Evolutionary conservation across 1,139 yeast species (phyloP), one percentile per base, ranked within the genome.

Genomic region (Hemisphaericaspora subhashii): DNA sequence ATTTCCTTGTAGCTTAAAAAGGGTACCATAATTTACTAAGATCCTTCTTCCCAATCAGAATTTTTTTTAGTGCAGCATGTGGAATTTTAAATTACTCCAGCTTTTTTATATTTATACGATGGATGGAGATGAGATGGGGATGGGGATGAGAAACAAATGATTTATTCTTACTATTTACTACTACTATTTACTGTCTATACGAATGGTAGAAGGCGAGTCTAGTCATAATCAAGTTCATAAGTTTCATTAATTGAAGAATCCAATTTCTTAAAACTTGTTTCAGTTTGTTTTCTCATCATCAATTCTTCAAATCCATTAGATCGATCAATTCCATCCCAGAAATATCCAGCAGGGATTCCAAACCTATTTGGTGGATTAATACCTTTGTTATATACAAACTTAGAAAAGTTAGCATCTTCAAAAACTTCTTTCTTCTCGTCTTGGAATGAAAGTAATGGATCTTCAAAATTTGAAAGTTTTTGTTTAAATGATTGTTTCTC

Each of bases 271-370:
- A 33, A 48, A 44, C 70, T 66, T 8, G 52, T 41, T 37, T 81
- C 83, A 23, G 67, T 72, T 40, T 78, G 77, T 45, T 73, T 76
- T 28, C 74, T 67, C 53, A 86, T 71, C 70, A 86, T 74, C 44
- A 73, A 66, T 36, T 66, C 67, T 55, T 90, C 98, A 60, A 86
- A 90, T n/a, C 97, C 97, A 55, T 84, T 90, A 0, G 95, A 79
- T 43, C 98, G 66, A 59, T 88, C 94, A 0, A 89, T 82, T 0
- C 98, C 98, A 57, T 90, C 98, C 98, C 98, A 90, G 41, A 87
- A 68, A 48, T 71, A 68, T 0, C 98, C 97, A 0, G 97, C 95
- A 5, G 66, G 64, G 14, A 90, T 82, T 3, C 75, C 75, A 60
- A 87, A 90, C 45, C 98, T 61, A 54, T 90, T 90, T 18, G 77